Evolutionary conservation across 2,329 filamentous ascomycete genomes (phyloP), one percentile per base, ranked within the genome.

Genomic region (Microdochium nivale): DNA sequence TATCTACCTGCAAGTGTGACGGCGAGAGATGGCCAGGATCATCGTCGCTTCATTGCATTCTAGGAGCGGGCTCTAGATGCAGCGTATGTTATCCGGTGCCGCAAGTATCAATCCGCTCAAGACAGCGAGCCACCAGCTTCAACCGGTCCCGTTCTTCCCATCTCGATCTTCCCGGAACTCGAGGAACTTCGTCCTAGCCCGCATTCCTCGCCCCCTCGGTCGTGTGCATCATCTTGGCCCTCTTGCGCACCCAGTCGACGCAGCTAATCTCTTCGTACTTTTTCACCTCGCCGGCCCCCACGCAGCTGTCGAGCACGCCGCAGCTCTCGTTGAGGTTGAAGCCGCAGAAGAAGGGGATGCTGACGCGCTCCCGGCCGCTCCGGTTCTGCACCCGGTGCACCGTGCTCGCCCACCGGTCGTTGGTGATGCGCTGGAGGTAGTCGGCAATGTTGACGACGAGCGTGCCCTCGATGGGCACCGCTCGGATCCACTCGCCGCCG

Each of bases 361-460:
- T 70, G 55, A 69, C 67, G 21, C 70, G 57, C 58, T 71, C 67
- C 1, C 52, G 52, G 14, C 67, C 67, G 51, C 64, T 68, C 49
- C 58, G 58, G 53, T 69, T 71, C 46, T 66, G 62, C 2, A 67
- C 70, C 1, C 70, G 62, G 50, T 73, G 70, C 19, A 71, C 65
- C 0, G 69, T 73, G 47, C 67, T 69, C 44, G 70, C 67, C 59
- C 69, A 72, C n/a, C 67, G 56, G 25, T 70, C 69, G 51, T 72
- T 71, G 1, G 70, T 72, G 53, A 69, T 67, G 25, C 68, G 62
- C 60, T 69, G 67, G 54, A 72, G 62, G 50, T 65, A 68, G 50
- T 73, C 69, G 0, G 71, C 74, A n/a, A 75, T 73, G 49, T 76
- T 75, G 50, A 76, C 67, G 0, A 75, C 71, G 35, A 75, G 62